Base-by-base conservation (phyloP, 2,329 filamentous ascomycete genomes). In the Colletotrichum sp. region DNA sequence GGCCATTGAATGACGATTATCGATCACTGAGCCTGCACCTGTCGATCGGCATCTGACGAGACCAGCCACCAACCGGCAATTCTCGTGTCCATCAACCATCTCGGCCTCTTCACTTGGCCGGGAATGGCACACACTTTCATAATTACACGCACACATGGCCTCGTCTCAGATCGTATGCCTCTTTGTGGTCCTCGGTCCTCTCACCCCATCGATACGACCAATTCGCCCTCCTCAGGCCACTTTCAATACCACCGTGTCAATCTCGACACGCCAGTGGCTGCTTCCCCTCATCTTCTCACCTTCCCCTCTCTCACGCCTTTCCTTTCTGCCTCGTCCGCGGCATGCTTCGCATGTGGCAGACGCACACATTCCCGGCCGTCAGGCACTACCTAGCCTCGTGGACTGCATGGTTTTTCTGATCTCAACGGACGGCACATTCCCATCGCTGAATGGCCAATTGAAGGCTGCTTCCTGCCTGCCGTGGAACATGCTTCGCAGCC, bases 271-370 rank as follows among this genome's bases (percentile, higher is more conserved):
- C 68, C 62, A 71, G 31, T 66, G 61, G 62, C 55, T 43, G 67
- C 36, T 62, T 69, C 67, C 70, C 70, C 59, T 70, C 66, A 70
- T 54, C 54, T 59, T 31, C 24, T 27, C 31, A 29, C 18, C 31
- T 47, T 38, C 47, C 58, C 70, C 24, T 43, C 36, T 24, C 55
- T 27, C 21, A 11, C 54, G 61, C 36, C 11, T 34, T 29, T 29
- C 27, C 27, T 13, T n/a, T 43, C 51, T 38, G 70, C 62, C 29
- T 61, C 38, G 24, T 66, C 54, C 64, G 24, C 58, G 59, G 72
- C 72, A 74, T 74, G 69, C 36, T 38, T 31, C 34, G 72, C 72
- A 74, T 69, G 72, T 74, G 72, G 72, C 69, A 69, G 36, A 69
- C 69, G 21, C 31, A 33, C 64, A 4, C 68, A 31, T 54, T 27